These are phyloP conservation scores for Datisca glomerata DNA, from an alignment of 306 rosid genomes.

Conservation along the genomic window DNA sequence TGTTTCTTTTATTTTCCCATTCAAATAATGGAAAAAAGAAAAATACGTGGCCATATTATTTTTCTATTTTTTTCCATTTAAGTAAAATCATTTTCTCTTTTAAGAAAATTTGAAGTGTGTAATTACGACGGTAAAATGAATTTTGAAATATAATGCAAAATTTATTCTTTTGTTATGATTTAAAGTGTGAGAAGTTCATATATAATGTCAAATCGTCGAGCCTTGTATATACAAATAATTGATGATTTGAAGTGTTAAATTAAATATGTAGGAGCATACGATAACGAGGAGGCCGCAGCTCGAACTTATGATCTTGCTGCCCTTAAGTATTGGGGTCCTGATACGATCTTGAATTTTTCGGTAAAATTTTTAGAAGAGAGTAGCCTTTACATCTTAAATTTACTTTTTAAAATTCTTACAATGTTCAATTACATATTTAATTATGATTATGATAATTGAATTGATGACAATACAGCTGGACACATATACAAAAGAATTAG, in stretches of 20 bases:
- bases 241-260: background rate
- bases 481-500: slow-evolving; percentile 47
- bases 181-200: too few relatives aligned
- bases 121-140: too few relatives aligned
- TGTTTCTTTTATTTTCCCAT: too few relatives aligned
- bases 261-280: slow-evolving; percentile 58
- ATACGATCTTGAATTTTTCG: slow-evolving; percentile 65
- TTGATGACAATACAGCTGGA: slow-evolving; percentile 39
- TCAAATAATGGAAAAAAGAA: too few relatives aligned
- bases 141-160: too few relatives aligned
- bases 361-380: too few relatives aligned
- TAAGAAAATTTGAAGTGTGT: too few relatives aligned
- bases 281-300: slow-evolving; percentile 81
- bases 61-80: background rate
- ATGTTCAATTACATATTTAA: background rate
- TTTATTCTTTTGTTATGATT: too few relatives aligned
- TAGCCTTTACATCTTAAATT: too few relatives aligned
- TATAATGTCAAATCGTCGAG: too few relatives aligned
- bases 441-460: background rate
- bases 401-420: background rate
- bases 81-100: background rate
- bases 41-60: too few relatives aligned
- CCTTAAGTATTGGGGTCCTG: slow-evolving; percentile 84
- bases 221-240: too few relatives aligned
- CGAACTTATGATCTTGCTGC: slow-evolving; percentile 95